Percentiles rank a stretch among this genome's conserved stretches.
These are phyloP conservation scores for Monosporozyma unispora DNA, from an alignment of 805 yeast genomes.

Conservation along the genomic window DNA sequence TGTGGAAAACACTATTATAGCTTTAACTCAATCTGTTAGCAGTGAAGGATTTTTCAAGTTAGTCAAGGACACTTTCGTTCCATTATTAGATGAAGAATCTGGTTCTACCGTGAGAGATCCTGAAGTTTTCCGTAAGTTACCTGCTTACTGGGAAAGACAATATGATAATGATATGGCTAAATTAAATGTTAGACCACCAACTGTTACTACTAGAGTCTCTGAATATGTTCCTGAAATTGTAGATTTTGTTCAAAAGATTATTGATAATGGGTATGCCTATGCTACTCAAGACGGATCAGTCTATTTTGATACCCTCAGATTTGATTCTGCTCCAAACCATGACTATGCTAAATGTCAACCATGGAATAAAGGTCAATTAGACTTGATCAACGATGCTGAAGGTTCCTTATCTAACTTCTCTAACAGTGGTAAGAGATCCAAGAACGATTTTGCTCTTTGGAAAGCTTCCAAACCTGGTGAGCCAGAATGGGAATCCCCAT, in stretches of 20 bases:
- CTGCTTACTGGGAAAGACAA: conserved; percentile 82
- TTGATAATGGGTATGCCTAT: conserved; percentile 77
- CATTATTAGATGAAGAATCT: conserved; percentile 55
- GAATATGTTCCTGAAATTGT: conserved; percentile 93
- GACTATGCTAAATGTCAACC: conserved; percentile 95
- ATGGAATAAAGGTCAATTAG: conserved; percentile 88
- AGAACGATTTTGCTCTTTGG: conserved; percentile 94
- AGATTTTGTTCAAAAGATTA: conserved; percentile 63
- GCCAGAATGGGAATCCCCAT: conserved; percentile 89
- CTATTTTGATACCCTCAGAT: conserved; percentile 83
- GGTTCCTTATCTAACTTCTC: conserved; percentile 56
- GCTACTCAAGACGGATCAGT: conserved; percentile 82
- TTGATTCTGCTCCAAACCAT: conserved; percentile 65
- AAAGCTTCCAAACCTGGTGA: conserved; percentile 95
- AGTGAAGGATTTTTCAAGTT: conserved; percentile 29
- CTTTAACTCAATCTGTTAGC: conserved; percentile 12
- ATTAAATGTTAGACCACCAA: conserved; percentile 77
- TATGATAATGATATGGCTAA: conserved; percentile 78
- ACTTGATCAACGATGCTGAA: conserved; percentile 87
- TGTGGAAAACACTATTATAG: conserved; percentile 42
- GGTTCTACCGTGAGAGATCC: conserved; percentile 83
- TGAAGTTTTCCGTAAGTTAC: conserved; percentile 66
- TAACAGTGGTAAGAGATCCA: conserved; percentile 52
- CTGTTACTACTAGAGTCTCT: conserved; percentile 85
- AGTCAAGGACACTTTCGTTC: conserved; percentile 71